Conservation (phyloP, 2,329 filamentous ascomycete species). For the Scleromitrula shiraiana region DNA sequence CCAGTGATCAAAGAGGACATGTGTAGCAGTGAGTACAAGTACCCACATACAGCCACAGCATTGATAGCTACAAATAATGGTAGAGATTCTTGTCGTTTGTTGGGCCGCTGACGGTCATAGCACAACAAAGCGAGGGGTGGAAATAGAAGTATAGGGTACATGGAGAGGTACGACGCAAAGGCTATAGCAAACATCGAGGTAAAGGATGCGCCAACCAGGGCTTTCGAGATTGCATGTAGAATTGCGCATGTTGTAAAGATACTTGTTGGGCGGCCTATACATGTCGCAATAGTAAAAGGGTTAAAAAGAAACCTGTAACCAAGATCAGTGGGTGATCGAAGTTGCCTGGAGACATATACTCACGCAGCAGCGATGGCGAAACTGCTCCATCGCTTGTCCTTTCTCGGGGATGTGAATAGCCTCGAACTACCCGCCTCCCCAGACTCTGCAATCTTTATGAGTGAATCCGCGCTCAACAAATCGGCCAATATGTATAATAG, state of each 20-base stretch:
- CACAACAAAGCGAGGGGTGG: constrained; percentile 74
- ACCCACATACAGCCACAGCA: constrained; percentile 43
- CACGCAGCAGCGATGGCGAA: constrained; percentile 73
- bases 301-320: constrained; percentile 75
- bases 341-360: constrained; percentile 21
- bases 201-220: constrained; percentile 63
- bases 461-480: constrained; percentile 69
- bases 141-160: constrained; percentile 83
- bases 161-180: constrained; percentile 81
- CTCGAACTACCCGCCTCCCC: constrained; percentile 68
- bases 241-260: constrained; percentile 86
- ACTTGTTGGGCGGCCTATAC: constrained; percentile 79
- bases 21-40: constrained; percentile 54
- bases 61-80: constrained; percentile 47
- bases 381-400: constrained; percentile 65
- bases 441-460: constrained; percentile 73
- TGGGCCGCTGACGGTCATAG: constrained; percentile 50
- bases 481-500: constrained; percentile 77
- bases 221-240: constrained; percentile 73
- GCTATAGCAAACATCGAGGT: constrained; percentile 78
- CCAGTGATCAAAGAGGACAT: constrained; percentile 68
- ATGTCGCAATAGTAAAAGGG: constrained; percentile 86
- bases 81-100: constrained; percentile 31
- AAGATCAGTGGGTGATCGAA: not conserved
- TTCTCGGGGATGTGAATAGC: constrained; percentile 71